phyloP scores from a whole-genome alignment of 2,329 filamentous ascomycete species.

The Exserohilum turcica region DNA sequence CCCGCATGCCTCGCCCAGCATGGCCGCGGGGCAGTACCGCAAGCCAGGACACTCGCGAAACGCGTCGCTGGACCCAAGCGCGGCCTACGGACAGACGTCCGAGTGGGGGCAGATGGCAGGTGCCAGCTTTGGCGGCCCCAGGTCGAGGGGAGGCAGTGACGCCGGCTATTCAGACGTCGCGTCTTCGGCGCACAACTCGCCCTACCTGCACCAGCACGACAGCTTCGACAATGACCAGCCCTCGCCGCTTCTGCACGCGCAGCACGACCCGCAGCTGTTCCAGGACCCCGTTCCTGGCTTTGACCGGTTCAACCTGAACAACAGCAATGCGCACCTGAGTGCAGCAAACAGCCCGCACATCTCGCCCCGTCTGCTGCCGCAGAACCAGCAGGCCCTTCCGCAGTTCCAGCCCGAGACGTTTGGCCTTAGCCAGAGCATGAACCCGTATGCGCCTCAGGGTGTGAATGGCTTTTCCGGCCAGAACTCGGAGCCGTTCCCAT shows the following conservation, averaged over 20 bases:
- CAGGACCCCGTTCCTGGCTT: slow-evolving; percentile 75
- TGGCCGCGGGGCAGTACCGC: slow-evolving; percentile 58
- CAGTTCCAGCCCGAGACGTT: slow-evolving; percentile 55
- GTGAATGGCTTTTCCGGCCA: slow-evolving; percentile 59
- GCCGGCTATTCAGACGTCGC: slow-evolving; percentile 74
- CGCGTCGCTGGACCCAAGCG: slow-evolving; percentile 65
- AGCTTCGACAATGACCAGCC: slow-evolving; percentile 77
- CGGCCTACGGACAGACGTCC: slow-evolving; percentile 61
- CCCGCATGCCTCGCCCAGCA: slow-evolving; percentile 59
- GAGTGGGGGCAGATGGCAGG: slow-evolving; percentile 65
- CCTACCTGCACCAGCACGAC: slow-evolving; percentile 78
- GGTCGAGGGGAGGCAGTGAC: slow-evolving; percentile 79
- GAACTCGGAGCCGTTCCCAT: slow-evolving; percentile 55
- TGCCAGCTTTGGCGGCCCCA: slow-evolving; percentile 74
- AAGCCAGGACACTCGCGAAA: slow-evolving; percentile 64
- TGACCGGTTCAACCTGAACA: slow-evolving; percentile 74
- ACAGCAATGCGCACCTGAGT: slow-evolving; percentile 54
- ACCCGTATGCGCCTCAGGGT: slow-evolving; percentile 54
- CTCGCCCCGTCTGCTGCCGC: slow-evolving; percentile 69
- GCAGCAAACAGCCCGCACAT: slow-evolving; percentile 75
- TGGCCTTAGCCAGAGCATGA: slow-evolving; percentile 54
- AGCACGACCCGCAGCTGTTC: slow-evolving; percentile 73
- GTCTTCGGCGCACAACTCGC: slow-evolving; percentile 82
- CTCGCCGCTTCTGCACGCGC: slow-evolving; percentile 78
- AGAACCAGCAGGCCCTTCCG: slow-evolving; percentile 66